Evolutionary conservation across 306 rosid genomes (phyloP), one percentile per base, ranked within the genome.

Genomic region (Vigna nakashimae): DNA sequence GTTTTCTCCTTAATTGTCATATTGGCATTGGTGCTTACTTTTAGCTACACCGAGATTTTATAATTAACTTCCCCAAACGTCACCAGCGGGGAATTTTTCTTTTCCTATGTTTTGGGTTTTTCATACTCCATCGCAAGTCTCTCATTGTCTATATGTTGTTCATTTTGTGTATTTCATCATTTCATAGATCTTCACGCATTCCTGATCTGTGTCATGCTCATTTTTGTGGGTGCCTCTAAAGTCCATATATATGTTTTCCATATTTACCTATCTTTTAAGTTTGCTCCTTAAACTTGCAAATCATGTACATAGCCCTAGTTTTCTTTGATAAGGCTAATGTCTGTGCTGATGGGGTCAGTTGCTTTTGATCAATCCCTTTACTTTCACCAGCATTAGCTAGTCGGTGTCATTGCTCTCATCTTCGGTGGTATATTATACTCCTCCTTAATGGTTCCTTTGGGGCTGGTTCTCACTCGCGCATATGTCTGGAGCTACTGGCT

Each of bases 91-190:
- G 63, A 49, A 64, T 48, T 57, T 75, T 49, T 13, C 16, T 9
- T 50, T 50, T 50, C 60, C 1, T 16, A 4, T 4, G 15, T 30
- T 74, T 26, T 24, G 42, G 32, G 30, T 65, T 38, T 64, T 38
- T 65, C 16, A 38, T n/a, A 17, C 49, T 8, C 38, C 32, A 62
- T 43, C 2, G 14, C 13, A 1, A 64, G 49, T 36, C 51, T 65
- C 70, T 38, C 2, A 18, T 38, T 65, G 71, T 65, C 70, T 42
- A 18, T 11, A 42, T 18, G 18, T 42, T 32, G 69, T 69, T 58
- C 24, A 46, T 60, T 59, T 24, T 71, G 15, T 36, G 52, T 62
- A 45, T 75, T 62, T 60, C 7, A 58, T 69, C 63, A 34, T 58
- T 4, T 3, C 66, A 26, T 43, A 26, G 12, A 65, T 68, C 81